A percentile compares a stretch with the other conserved stretches of the same genome.
Conservation (phyloP, 768 basidiomycete genomes). For the Tylopilus felleus region DNA sequence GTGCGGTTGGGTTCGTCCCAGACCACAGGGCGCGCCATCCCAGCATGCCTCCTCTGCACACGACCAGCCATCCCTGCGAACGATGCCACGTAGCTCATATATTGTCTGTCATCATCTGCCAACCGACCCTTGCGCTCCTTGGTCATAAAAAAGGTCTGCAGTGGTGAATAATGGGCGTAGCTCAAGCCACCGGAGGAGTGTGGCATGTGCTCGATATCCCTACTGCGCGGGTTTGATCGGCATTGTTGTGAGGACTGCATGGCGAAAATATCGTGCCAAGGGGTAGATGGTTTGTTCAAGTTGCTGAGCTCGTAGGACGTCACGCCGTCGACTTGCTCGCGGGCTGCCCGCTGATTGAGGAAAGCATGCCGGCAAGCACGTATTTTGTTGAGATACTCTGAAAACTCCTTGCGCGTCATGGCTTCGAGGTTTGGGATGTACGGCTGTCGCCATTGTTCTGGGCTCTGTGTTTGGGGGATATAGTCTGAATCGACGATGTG, state of each 20-base stretch:
- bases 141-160: conserved; percentile 53
- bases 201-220: conserved; percentile 57
- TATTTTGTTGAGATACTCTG: conserved; percentile 55
- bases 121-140: conserved; percentile 58
- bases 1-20: conserved; percentile 30
- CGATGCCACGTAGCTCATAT: conserved; percentile 25
- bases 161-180: conserved; percentile 50
- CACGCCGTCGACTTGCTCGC: conserved; percentile 14
- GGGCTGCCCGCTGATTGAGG: conserved; percentile 35
- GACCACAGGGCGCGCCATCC: conserved; percentile 16
- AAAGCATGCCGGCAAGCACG: conserved; percentile 57
- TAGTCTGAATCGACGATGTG: conserved; percentile 28
- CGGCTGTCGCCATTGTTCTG: conserved; percentile 20
- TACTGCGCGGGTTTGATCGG: conserved; percentile 24
- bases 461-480: conserved; percentile 12
- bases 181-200: conserved; percentile 61
- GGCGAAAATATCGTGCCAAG: conserved; percentile 29
- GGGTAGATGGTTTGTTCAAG: conserved; percentile 9
- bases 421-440: conserved; percentile 52
- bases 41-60: conserved; percentile 19
- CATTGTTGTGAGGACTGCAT: conserved; percentile 20
- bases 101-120: conserved; percentile 33
- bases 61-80: conserved; percentile 31
- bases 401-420: conserved; percentile 60
- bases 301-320: conserved; percentile 31